These are phyloP conservation scores for Patellifolia procumbens DNA, from an alignment of 179 eudicot genomes.

Conservation along the genomic window DNA sequence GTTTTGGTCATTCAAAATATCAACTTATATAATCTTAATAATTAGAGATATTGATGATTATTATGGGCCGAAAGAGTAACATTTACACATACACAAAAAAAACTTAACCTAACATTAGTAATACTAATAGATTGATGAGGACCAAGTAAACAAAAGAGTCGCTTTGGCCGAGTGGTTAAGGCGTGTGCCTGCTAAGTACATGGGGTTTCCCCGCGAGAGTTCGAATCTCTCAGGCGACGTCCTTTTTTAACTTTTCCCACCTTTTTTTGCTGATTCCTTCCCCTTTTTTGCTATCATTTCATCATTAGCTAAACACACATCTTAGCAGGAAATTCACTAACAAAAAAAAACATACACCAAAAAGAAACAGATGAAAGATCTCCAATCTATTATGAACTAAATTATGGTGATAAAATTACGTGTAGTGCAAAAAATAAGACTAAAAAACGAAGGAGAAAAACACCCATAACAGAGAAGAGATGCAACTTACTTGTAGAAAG, in stretches of 20 bases:
- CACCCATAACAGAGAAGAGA: background rate
- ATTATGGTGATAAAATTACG: background rate
- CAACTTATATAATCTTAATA: too few relatives aligned
- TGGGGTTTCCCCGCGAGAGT: constrained; percentile 44
- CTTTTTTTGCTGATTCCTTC: background rate
- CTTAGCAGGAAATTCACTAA: background rate
- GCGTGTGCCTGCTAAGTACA: constrained; percentile 43
- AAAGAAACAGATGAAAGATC: background rate
- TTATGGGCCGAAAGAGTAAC: too few relatives aligned
- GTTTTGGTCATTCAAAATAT: too few relatives aligned
- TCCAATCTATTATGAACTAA: background rate
- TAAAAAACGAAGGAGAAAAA: background rate
- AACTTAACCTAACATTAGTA: too few relatives aligned
- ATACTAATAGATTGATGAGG: background rate
- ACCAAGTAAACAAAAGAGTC: background rate
- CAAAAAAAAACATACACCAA: too few relatives aligned
- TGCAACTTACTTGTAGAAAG: background rate
- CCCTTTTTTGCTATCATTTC: background rate
- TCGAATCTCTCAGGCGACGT: constrained; percentile 42
- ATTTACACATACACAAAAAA: too few relatives aligned
- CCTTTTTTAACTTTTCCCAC: background rate
- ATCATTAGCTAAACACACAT: background rate
- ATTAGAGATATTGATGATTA: too few relatives aligned
- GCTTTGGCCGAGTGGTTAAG: constrained; percentile 50
- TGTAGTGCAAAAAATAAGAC: background rate